Percentiles rank a stretch among this genome's conserved stretches.
These are phyloP conservation scores for Camellia sinensis DNA, from an alignment of 148 eudicot genomes.

Conservation along the genomic window DNA sequence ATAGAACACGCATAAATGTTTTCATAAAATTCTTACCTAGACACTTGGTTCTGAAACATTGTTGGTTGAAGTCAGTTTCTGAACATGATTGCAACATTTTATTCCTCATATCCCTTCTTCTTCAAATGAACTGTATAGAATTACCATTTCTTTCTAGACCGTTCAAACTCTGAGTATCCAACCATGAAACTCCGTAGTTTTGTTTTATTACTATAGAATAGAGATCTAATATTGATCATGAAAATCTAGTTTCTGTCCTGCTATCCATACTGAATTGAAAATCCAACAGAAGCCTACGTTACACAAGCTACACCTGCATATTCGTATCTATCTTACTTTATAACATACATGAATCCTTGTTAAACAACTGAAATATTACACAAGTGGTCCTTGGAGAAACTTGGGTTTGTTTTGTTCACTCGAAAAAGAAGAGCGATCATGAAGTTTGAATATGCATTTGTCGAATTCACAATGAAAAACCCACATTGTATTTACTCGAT, in stretches of 20 bases:
- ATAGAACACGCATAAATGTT: too few relatives aligned
- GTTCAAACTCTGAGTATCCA: not conserved
- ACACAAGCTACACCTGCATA: not conserved
- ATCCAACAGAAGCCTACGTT: not conserved
- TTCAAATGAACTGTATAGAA: too few relatives aligned
- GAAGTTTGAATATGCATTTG: not conserved
- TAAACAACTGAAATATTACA: constrained; percentile 8
- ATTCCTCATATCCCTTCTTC: too few relatives aligned
- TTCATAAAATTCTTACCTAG: too few relatives aligned
- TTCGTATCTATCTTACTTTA: not conserved
- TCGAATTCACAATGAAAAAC: constrained; percentile 12
- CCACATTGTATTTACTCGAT: constrained; percentile 19
- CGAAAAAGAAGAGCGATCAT: not conserved
- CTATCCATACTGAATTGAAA: not conserved
- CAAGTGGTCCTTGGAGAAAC: not conserved
- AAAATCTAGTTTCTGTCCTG: not conserved
- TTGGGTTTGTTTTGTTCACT: not conserved
- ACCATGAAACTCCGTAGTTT: not conserved
- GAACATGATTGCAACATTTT: too few relatives aligned
- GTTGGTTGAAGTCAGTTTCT: too few relatives aligned
- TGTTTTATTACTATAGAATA: not conserved
- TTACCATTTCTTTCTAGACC: too few relatives aligned
- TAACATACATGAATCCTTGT: not conserved
- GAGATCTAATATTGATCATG: not conserved
- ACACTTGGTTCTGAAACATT: too few relatives aligned